Evolutionary conservation across 2,329 filamentous ascomycete genomes (phyloP).

Genomic region (Xylariaceae sp.): DNA sequence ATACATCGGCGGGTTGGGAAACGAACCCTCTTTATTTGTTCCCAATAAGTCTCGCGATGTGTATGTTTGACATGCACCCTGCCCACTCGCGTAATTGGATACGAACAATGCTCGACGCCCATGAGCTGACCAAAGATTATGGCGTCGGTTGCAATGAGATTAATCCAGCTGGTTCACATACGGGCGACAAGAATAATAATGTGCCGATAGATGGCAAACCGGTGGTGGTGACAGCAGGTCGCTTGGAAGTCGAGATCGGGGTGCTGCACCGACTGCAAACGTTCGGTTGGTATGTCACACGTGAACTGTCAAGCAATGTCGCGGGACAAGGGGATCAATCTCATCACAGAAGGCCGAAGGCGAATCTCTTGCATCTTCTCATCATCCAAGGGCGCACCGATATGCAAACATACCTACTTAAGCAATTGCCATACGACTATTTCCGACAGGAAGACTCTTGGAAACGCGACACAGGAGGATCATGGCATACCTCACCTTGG

Average conservation of each 20-base stretch:
- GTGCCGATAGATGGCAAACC: no score
- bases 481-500: no score
- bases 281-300: conserved; percentile 1
- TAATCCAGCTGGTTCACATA: not conserved
- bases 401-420: not conserved
- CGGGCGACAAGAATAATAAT: no score
- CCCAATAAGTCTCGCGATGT: conserved; percentile 2
- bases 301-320: not conserved
- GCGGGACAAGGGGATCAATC: not conserved
- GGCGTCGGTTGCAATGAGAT: not conserved
- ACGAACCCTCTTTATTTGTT: conserved; percentile 5
- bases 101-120: not conserved
- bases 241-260: not conserved
- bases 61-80: conserved; percentile 3
- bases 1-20: not conserved
- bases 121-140: conserved; percentile 1
- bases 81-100: not conserved
- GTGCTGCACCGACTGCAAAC: not conserved
- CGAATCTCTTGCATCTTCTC: conserved; percentile 1
- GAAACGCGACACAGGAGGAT: no score
- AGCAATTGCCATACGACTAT: no score
- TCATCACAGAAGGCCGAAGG: not conserved
- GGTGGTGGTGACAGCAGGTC: not conserved
- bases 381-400: conserved; percentile 1
- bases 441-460: no score